Base-by-base conservation (phyloP, 805 yeast species). In the Ogataea corticis region DNA sequence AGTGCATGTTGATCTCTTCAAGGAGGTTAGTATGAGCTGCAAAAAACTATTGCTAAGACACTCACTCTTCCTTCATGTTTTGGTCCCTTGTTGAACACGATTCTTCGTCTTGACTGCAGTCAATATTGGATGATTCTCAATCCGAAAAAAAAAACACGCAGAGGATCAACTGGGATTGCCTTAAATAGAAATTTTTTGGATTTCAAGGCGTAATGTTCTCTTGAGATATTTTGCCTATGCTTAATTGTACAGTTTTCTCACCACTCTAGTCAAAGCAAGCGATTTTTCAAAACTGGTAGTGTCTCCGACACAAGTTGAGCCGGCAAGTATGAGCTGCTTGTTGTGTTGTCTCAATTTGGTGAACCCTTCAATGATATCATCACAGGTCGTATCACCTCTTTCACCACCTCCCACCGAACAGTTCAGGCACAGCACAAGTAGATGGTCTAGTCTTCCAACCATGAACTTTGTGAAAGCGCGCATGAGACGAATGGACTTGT, bases 1-100 rank as follows among this genome's bases (percentile, higher is more conserved):
- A 57, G 41, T 2, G 49, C 46, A 32, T 46, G 51, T 6, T 38
- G 46, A 25, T 50, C 54, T 30, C 59, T 56, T n/a, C n/a, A n/a
- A n/a, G n/a, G n/a, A n/a, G n/a, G n/a, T n/a, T n/a, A n/a, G n/a
- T n/a, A n/a, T n/a, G n/a, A n/a, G n/a, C n/a, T n/a, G n/a, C n/a
- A n/a, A n/a, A n/a, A n/a, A n/a, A n/a, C n/a, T n/a, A n/a, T n/a
- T n/a, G 15, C n/a, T n/a, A 18, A 12, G 11, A 13, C 5, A 33
- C 51, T 37, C 29, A 45, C 51, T 37, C 43, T 32, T 39, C 44
- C 15, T 31, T 42, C 51, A 39, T 46, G n/a, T n/a, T n/a, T n/a
- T n/a, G n/a, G n/a, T n/a, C n/a, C n/a, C n/a, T n/a, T n/a, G n/a
- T n/a, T n/a, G n/a, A n/a, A n/a, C n/a, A n/a, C n/a, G n/a, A n/a